Evolutionary conservation across 73 alveolate species (phyloP), one percentile per base, ranked within the genome.

Genomic region (Paramecium sexaurelia): DNA sequence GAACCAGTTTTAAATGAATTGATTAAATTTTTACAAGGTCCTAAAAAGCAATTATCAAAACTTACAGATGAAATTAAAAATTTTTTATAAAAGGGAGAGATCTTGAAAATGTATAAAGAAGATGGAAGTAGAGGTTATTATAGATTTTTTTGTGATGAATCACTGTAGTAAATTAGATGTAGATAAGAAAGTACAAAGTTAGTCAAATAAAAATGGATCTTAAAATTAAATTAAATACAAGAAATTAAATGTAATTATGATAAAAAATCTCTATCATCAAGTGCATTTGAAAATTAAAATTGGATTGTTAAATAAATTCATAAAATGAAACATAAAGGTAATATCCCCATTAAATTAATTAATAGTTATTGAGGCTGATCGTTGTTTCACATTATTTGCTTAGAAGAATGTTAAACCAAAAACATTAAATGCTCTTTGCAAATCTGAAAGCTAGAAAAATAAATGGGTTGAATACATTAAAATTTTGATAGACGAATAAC

Each of bases 51-150:
- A 78, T 1, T 45, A 37, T 78, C 90, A 20, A 37, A 33, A 33
- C 24, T 78, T n/a, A 78, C 90, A 9, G 90, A 78, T 39, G 90
- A 78, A 43, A 78, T 78, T 15, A 78, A 78, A 20, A 41, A 39
- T 20, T 78, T 78, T 26, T 45, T 78, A 41, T 9, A 37, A 22
- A 40, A 43, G 41, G 90, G 90, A 22, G 90, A 78, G 20, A 78
- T 78, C 4, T 55, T 78, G 39, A 78, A 78, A 43, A 39, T 78
- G 75, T 78, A 78, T 20, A 78, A 78, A 22, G 71, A 78, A 17
- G 90, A 78, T 78, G 90, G 90, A 40, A 78, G 90, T 78, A 9
- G 90, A 17, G 90, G 90, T 41, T 78, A 78, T 78, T 45, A 41
- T 41, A 78, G 90, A 43, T 39, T 39, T n/a, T 45, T 41, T 45